Base-by-base conservation (phyloP, 2,329 filamentous ascomycete genomes). In the Calonectria naviculata region DNA sequence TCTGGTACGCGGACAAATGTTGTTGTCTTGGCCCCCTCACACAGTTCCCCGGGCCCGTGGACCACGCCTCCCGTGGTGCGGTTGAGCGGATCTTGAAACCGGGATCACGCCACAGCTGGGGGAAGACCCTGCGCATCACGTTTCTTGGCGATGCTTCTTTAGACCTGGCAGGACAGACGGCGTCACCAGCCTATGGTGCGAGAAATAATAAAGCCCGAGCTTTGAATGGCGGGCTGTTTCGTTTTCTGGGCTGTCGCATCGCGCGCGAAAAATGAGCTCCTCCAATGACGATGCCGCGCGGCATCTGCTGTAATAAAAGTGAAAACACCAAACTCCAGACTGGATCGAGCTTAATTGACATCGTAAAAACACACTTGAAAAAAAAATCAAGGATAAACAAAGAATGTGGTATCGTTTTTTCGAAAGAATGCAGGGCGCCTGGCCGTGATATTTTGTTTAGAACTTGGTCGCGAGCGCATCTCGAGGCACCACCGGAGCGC, bases 391-490 rank as follows among this genome's bases (percentile, higher is more conserved):
- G 5, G 47, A 28, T 28, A 46, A n/a, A 66, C 21, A 17, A 5
- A 46, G 17, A 58, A 46, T 5, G 31, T 24, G 21, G 44, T 64
- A 24, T 21, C 29, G n/a, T 56, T 15, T 36, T 42, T 47, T n/a
- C n/a, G 13, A 47, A 46, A 28, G 34, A 65, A 31, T 29, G 44
- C 10, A 34, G 28, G 31, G 44, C 34, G 4, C 60, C 28, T 29
- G n/a, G 69, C n/a, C 21, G 5, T 7, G n/a, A 54, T 71, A 38
- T 38, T 31, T 28, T 7, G 28, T 36, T 38, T 58, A 58, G 21
- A 58, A 75, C 19, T 62, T 70, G 67, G 75, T 78, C 26, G 74
- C 65, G 10, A 78, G 21, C 5, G 61, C 54, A 42, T 78, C 76
- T 46, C 70, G 74, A 24, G 75, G 74, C 10, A 69, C 60, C 6